A percentile compares a stretch with the other conserved stretches of the same genome.
Evolutionary conservation across 176 grass and related monocot species (phyloP).

Genomic region (Avena sativa): DNA sequence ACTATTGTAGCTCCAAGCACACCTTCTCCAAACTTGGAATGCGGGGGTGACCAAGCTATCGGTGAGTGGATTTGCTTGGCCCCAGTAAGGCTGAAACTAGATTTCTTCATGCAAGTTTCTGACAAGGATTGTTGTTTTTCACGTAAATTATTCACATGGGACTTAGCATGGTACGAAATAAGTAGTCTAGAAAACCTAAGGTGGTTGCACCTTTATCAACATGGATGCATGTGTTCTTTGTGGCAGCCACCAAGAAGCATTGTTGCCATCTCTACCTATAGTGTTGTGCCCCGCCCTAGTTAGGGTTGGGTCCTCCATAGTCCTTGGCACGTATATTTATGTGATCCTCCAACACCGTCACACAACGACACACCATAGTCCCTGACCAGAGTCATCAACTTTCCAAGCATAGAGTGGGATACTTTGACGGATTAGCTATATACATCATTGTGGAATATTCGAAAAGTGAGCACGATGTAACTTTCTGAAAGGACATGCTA

Average conservation of each 20-base stretch:
- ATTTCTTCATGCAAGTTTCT: too few relatives aligned
- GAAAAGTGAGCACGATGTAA: neutral
- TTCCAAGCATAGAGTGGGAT: neutral
- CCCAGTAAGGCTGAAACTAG: too few relatives aligned
- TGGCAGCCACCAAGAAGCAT: neutral
- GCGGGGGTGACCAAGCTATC: too few relatives aligned
- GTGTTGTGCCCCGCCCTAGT: neutral
- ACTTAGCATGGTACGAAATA: neutral
- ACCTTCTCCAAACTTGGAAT: too few relatives aligned
- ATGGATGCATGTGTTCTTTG: neutral
- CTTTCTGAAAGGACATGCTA: neutral
- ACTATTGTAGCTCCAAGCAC: too few relatives aligned
- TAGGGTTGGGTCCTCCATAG: conserved; percentile 8
- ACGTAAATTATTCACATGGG: neutral
- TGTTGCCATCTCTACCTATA: neutral
- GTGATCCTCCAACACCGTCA: neutral
- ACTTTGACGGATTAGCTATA: neutral
- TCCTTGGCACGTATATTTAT: neutral
- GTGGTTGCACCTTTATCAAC: neutral
- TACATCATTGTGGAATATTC: neutral
- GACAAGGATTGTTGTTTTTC: neutral
- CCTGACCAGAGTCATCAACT: neutral
- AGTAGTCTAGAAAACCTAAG: neutral
- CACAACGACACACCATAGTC: neutral
- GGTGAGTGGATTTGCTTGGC: too few relatives aligned